Evolutionary conservation across 169 alveolate species (phyloP).

Genomic region (Eimeria sp.): DNA sequence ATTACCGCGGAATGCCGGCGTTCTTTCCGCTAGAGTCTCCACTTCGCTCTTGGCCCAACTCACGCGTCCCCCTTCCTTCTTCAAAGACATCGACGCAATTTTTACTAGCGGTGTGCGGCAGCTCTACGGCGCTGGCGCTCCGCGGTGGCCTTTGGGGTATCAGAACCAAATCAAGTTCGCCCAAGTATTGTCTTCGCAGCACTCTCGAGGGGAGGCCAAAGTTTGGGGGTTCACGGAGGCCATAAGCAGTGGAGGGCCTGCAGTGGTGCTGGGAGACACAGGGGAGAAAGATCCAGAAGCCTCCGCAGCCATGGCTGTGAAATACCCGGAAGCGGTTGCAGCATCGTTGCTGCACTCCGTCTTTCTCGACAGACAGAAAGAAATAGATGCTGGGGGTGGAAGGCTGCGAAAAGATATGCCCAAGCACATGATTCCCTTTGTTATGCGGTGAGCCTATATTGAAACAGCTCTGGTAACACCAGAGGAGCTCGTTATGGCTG

Average conservation of each 20-base stretch:
- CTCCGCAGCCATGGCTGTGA: slow-evolving; percentile 72
- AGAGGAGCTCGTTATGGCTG: background rate
- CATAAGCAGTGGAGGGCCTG: slow-evolving; percentile 22
- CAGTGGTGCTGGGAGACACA: slow-evolving; percentile 70
- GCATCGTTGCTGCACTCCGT: slow-evolving; percentile 69
- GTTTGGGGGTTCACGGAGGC: slow-evolving; percentile 68
- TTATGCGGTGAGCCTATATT: background rate
- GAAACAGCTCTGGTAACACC: background rate
- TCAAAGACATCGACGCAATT: slow-evolving; percentile 30
- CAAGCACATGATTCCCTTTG: slow-evolving; percentile 3
- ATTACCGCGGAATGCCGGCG: slow-evolving; percentile 71
- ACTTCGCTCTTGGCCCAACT: slow-evolving; percentile 8
- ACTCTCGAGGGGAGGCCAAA: slow-evolving; percentile 76
- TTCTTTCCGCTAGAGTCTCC: slow-evolving; percentile 73
- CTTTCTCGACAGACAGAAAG: slow-evolving; percentile 41
- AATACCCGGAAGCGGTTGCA: slow-evolving; percentile 7
- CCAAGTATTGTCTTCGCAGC: slow-evolving; percentile 64
- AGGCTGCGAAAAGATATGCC: background rate
- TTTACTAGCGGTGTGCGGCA: slow-evolving; percentile 70
- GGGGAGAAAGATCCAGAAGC: slow-evolving; percentile 81
- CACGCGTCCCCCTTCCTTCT: slow-evolving; percentile 74
- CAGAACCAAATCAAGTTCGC: slow-evolving; percentile 44
- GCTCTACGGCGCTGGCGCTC: slow-evolving; percentile 52
- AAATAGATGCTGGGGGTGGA: background rate
- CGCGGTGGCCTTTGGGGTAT: slow-evolving; percentile 57